Base-by-base conservation (phyloP, 305 asterid species). In the Fraxinus platypoda region DNA sequence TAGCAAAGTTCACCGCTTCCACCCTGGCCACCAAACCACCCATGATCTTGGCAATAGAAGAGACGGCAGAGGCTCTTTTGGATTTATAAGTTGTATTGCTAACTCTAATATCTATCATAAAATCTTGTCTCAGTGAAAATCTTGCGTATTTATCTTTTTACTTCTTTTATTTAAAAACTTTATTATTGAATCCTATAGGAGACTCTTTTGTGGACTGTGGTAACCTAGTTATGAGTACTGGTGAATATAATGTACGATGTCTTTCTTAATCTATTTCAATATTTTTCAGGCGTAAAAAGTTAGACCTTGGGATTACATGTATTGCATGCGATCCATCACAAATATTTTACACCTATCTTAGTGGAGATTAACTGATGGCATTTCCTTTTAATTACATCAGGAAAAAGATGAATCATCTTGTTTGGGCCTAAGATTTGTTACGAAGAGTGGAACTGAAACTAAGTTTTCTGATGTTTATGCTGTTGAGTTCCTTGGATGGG, bases 381-480 rank as follows among this genome's bases (percentile, higher is more conserved):
- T 81, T 80, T 78, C 82, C 37, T 79, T 74, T 78, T 78, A 78
- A n/a, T 78, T 82, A 81, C 77, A 75, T 54, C 87, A 90, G 89
- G 91, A 90, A 62, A 91, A 90, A 85, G 93, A 91, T 80, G 90
- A 85, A 78, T 76, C 81, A 35, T 85, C 90, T 81, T 95, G 97
- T 87, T 88, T 90, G 79, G 87, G 95, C 75, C 76, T 81, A 81
- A 88, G 90, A 82, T 76, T 81, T 49, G 82, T 82, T 79, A 79
- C 91, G 1, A 89, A 83, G 80, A 83, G 83, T 57, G 92, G 88
- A 77, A 72, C 79, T 37, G 85, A 85, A 81, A 88, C 91, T 80
- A 84, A 86, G 43, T 89, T 93, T 86, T 88, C 93, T 37, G 97
- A 91, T 83, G 85, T 93, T 74, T 96, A 87, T 85, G 94, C 95